Base-by-base conservation (phyloP, 495 filamentous ascomycete species). In the Trichoderma virens region DNA sequence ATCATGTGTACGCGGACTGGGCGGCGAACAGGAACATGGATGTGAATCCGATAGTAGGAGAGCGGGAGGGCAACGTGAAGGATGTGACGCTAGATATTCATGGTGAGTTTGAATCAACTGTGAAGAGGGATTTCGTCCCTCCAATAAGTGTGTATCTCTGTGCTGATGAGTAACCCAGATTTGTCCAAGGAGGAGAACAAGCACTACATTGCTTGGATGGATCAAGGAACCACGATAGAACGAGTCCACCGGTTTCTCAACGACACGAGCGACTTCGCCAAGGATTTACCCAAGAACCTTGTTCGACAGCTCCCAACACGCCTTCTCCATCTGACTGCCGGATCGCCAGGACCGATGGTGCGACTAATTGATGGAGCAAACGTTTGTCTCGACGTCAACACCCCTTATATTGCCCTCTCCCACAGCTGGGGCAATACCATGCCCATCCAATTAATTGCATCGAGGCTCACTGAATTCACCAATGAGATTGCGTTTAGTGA, bases 21-120 rank as follows among this genome's bases (percentile, higher is more conserved):
- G 51, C 51, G 25, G 51, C 51, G 9, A 56, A 56, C 18, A 3
- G 51, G 51, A 56, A 56, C 11, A 56, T 56, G 51, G 51, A 27
- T 30, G 51, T 56, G 25, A 56, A 56, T 30, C 51, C 51, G 25
- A 56, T 13, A 11, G 51, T 56, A 9, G 51, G 51, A 0, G 51
- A 56, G 51, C 23, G 51, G 6, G 51, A 56, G 51, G 51, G 51
- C 9, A 56, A 56, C 9, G 51, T 56, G 25, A 56, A 56, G 51
- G 51, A 56, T 30, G 51, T 56, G 51, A 27, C 3, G 51, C 25
- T 56, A 25, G 51, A 56, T 28, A 56, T 56, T 23, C 51, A 56
- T 30, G 51, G 51, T 56, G 51, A 56, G 51, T 56, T 6, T 3
- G 18, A 5, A 9, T 20, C 5, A 2, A 9, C 8, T n/a, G n/a